Percentiles rank a stretch among this genome's conserved stretches.
Evolutionary conservation across 2,329 filamentous ascomycete species (phyloP).

Genomic region (Berkeleyomyces rouxiae): DNA sequence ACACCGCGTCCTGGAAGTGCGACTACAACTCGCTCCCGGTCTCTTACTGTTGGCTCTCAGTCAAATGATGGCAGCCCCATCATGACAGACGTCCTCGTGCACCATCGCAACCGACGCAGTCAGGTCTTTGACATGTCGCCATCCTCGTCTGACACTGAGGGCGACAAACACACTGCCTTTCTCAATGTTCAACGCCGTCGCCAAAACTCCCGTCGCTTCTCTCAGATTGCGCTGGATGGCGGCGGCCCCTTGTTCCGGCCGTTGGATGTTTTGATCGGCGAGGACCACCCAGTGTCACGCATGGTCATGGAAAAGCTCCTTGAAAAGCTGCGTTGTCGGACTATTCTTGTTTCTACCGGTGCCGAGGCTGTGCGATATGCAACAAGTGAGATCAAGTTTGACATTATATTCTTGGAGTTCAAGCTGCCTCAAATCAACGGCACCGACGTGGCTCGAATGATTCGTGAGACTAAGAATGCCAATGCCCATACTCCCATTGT

Average conservation of each 20-base stretch:
- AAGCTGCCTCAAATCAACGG: conserved; percentile 90
- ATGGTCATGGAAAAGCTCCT: conserved; percentile 98
- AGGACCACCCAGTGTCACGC: conserved; percentile 90
- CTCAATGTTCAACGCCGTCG: conserved; percentile 82
- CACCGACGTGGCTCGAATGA: conserved; percentile 91
- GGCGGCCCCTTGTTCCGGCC: conserved; percentile 68
- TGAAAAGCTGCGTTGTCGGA: conserved; percentile 87
- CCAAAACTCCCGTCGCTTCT: conserved; percentile 90
- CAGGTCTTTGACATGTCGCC: conserved; percentile 94
- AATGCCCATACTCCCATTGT: conserved; percentile 93
- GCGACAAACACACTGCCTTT: conserved; percentile 75
- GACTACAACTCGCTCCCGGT: conserved; percentile 53
- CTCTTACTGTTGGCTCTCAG: conserved; percentile 83
- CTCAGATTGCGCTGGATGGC: conserved; percentile 72
- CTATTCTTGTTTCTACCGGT: conserved; percentile 78
- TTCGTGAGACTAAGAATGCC: conserved; percentile 86
- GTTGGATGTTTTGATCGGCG: conserved; percentile 86
- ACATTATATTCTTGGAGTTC: conserved; percentile 97
- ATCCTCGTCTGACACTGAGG: conserved; percentile 93
- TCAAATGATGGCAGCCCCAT: conserved; percentile 82
- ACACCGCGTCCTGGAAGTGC: conserved; percentile 45
- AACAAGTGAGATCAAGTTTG: conserved; percentile 94
- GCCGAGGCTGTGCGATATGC: conserved; percentile 86
- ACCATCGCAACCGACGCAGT: conserved; percentile 79
- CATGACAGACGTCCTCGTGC: conserved; percentile 47